Conservation (phyloP, 345 rosid genomes). For the Xanthoceras sorbifolium region DNA sequence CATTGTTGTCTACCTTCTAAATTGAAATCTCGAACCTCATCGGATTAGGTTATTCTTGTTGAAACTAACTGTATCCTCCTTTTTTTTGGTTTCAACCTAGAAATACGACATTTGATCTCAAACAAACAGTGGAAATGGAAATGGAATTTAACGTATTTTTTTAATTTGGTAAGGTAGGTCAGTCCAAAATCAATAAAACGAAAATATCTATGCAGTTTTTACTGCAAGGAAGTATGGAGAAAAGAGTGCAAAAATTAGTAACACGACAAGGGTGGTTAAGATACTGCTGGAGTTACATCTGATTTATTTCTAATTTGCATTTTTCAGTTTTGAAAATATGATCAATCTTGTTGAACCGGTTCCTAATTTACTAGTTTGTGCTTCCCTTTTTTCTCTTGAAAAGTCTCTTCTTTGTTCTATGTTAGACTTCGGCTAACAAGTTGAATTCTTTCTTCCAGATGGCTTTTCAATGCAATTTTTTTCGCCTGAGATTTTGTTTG, state of each 20-base stretch:
- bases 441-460: conserved; percentile 1
- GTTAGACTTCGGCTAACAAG: background rate
- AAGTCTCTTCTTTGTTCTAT: background rate
- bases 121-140: background rate
- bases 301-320: background rate
- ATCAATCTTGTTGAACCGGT: background rate
- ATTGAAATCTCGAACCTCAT: background rate
- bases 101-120: conserved; percentile 1
- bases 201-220: background rate
- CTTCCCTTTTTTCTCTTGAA: background rate
- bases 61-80: background rate
- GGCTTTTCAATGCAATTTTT: background rate
- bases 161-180: background rate
- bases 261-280: background rate
- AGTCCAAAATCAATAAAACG: background rate
- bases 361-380: background rate
- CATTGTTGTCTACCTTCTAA: background rate
- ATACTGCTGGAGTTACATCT: background rate
- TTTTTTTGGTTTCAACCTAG: background rate
- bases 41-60: background rate
- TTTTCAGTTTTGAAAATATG: background rate
- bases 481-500: background rate
- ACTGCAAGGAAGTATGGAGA: background rate
- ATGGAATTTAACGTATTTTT: background rate
- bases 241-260: background rate